Evolutionary conservation across 2,329 filamentous ascomycete genomes (phyloP), one percentile per base, ranked within the genome.

Genomic region (Monilinia laxa): DNA sequence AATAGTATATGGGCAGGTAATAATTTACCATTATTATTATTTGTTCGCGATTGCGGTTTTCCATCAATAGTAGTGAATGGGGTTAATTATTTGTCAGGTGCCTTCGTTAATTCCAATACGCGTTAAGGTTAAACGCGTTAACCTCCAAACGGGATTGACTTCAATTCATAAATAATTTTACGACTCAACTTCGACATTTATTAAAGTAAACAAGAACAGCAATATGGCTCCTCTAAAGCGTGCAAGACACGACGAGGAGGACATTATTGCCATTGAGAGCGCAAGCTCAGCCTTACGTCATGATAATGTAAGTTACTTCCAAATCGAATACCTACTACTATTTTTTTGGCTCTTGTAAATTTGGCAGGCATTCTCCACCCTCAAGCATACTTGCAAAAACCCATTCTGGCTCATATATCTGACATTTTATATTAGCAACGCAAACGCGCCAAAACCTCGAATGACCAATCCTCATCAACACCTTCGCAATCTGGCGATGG

Each of bases 221-320:
- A 70, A 54, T 16, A 82, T 82, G 81, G 75, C 79, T 58, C 77
- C 79, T 28, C 69, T 75, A 59, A 82, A 82, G 71, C 78, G 81
- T n/a, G 59, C 69, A 45, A 77, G 78, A 67, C 70, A 68, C 38
- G 69, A 71, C 47, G 73, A 75, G 23, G 75, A 75, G 28, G 76
- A 77, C 57, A 71, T 77, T 49, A 70, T 76, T 42, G 74, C 74
- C 38, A 71, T 72, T 58, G 73, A 75, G 68, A 72, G 68, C 54
- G 70, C 71, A 62, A 73, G 68, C 57, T 75, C 74, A 65, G 71
- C 68, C 55, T 68, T 76, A 23, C 73, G 70, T 40, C 55, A 65
- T 25, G 65, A 63, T 42, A 49, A 4, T 51, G 68, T 70, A 53
- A 68, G 60, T 59, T 49, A 42, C 38, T 40, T 23, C 45, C 18